A percentile compares a stretch with the other conserved stretches of the same genome.
Evolutionary conservation across 139 green algal species (phyloP).

Genomic region (Chlorella sp.): DNA sequence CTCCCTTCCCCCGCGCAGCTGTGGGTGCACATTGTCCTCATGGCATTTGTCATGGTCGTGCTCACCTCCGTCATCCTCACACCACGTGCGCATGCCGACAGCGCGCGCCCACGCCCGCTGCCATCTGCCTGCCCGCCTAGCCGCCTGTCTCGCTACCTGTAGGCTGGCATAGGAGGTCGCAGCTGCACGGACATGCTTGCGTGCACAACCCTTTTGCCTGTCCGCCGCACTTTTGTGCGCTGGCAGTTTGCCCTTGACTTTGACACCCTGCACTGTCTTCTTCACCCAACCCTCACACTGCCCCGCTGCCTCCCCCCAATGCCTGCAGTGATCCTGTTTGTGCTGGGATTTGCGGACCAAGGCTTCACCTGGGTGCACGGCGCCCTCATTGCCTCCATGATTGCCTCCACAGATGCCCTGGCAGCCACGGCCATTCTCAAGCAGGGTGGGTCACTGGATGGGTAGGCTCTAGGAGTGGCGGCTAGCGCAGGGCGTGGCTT

Average conservation of each 20-base stretch:
- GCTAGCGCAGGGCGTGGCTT: no score
- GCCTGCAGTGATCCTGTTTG: constrained; percentile 75
- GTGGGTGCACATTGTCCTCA: constrained; percentile 63
- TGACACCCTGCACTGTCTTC: no score
- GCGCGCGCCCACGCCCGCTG: no score
- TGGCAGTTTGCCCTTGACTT: neutral
- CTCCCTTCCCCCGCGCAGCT: constrained; percentile 10
- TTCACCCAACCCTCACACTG: no score
- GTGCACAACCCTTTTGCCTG: no score
- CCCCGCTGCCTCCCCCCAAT: neutral
- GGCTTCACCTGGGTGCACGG: constrained; percentile 79
- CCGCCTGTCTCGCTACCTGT: neutral
- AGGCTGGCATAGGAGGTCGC: neutral
- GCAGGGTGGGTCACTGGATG: constrained; percentile 70
- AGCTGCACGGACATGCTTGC: neutral
- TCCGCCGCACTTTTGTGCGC: no score
- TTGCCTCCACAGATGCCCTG: constrained; percentile 84
- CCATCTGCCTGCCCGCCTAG: no score
- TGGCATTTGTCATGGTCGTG: constrained; percentile 80
- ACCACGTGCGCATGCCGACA: constrained; percentile 36
- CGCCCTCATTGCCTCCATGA: constrained; percentile 77
- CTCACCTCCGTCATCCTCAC: constrained; percentile 68
- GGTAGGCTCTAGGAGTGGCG: constrained; percentile 45
- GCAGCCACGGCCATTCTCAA: constrained; percentile 79
- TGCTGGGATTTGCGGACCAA: constrained; percentile 59